phyloP scores from a whole-genome alignment of 2,329 filamentous ascomycete genomes.

The Penicillium corylophilum region DNA sequence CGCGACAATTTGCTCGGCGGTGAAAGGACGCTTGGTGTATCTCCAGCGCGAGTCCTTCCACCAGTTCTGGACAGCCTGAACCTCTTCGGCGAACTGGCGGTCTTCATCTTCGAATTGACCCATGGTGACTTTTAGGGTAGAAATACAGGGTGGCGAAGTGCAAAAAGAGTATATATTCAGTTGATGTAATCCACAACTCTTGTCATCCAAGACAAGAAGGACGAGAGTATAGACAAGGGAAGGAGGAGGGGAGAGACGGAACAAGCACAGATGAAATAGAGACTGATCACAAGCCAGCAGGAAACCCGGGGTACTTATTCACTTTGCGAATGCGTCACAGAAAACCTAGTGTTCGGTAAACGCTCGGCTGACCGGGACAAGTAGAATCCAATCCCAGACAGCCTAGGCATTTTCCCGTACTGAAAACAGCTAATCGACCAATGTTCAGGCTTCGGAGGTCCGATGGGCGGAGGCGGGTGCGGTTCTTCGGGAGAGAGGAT shows the following conservation, averaged over 20 bases:
- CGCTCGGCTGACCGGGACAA: conserved; percentile 41
- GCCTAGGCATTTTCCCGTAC: conserved; percentile 24
- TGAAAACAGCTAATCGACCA: conserved; percentile 6
- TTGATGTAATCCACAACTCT: conserved; percentile 9
- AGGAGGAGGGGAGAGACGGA: conserved; percentile 4
- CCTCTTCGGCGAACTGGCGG: conserved; percentile 74
- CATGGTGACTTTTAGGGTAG: conserved; percentile 34
- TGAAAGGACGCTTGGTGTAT: conserved; percentile 88
- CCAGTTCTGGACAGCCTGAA: conserved; percentile 87
- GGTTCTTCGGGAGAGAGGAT: conserved; percentile 40
- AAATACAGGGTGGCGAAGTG: conserved; percentile 2
- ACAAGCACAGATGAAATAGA: conserved; percentile 12
- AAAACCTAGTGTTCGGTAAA: conserved; percentile 34
- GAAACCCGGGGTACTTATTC: conserved; percentile 32
- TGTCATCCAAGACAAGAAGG: conserved; percentile 8
- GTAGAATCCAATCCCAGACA: conserved; percentile 17
- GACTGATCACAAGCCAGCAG: conserved; percentile 31
- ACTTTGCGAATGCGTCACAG: conserved; percentile 29
- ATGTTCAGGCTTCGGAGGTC: conserved; percentile 29
- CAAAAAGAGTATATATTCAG: conserved; percentile 11
- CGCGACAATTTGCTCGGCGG: conserved; percentile 92
- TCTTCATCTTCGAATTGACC: conserved; percentile 63
- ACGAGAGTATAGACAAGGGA: conserved; percentile 10
- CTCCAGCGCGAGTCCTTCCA: conserved; percentile 92
- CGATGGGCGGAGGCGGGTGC: conserved; percentile 29